phyloP scores from a whole-genome alignment of 1,284 basidiomycete species.

The Wallemia mellicola region DNA sequence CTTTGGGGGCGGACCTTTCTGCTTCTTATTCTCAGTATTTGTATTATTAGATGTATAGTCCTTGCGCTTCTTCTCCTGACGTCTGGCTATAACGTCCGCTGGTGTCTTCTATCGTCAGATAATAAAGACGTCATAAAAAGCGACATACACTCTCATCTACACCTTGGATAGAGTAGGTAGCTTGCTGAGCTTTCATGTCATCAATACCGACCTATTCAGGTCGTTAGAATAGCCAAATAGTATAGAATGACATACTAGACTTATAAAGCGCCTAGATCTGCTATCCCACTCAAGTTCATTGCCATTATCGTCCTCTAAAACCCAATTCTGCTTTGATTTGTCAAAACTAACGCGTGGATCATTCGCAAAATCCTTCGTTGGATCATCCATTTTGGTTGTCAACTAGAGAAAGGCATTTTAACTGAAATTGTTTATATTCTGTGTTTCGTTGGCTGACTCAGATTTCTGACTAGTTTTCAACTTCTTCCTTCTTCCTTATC shows the following conservation, averaged over 20 bases:
- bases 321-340: constrained; percentile 44
- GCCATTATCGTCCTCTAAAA: constrained; percentile 63
- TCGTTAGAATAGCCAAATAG: too few relatives aligned
- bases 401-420: too few relatives aligned
- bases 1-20: constrained; percentile 23
- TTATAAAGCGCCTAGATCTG: constrained; percentile 2
- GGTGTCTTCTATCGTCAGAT: constrained; percentile 2
- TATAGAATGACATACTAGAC: background rate
- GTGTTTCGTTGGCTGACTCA: background rate
- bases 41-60: constrained; percentile 7
- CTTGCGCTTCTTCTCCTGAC: constrained; percentile 23
- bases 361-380: background rate
- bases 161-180: constrained; percentile 60
- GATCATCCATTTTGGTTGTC: too few relatives aligned
- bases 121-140: constrained; percentile 7
- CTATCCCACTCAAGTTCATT: constrained; percentile 61
- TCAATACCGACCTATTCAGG: constrained; percentile 68
- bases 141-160: constrained; percentile 59
- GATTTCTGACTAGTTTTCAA: background rate
- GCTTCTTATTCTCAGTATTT: constrained; percentile 24
- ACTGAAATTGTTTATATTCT: background rate
- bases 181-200: constrained; percentile 53
- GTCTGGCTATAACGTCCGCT: constrained; percentile 7
- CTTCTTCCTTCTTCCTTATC: background rate
- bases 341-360: background rate